A percentile compares a stretch with the other conserved stretches of the same genome.
These are phyloP conservation scores for Pichia eremophila DNA, from an alignment of 805 yeast species.

Conservation along the genomic window DNA sequence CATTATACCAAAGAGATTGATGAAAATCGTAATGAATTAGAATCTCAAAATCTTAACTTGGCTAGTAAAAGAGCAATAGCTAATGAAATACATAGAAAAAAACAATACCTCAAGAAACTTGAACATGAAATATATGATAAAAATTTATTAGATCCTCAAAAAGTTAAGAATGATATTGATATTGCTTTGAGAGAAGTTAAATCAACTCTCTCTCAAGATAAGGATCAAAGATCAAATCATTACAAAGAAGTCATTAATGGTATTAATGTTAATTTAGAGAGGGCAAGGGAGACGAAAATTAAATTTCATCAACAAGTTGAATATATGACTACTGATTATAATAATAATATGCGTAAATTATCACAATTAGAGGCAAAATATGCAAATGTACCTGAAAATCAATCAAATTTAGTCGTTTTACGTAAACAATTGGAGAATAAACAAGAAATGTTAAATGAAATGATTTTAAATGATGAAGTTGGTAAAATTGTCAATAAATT, in stretches of 20 bases:
- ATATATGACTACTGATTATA: slow-evolving; percentile 35
- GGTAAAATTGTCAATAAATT: slow-evolving; percentile 28
- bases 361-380: slow-evolving; percentile 30
- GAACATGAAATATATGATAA: no score
- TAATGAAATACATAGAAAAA: no score
- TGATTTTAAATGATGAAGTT: slow-evolving; percentile 11
- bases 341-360: slow-evolving; percentile 28
- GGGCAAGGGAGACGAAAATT: neutral
- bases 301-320: slow-evolving; percentile 34
- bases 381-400: slow-evolving; percentile 30
- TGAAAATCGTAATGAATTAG: slow-evolving; percentile 44
- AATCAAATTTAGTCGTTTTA: slow-evolving; percentile 10
- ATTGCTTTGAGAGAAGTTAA: no score
- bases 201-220: no score
- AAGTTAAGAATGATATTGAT: no score
- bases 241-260: neutral
- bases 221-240: no score
- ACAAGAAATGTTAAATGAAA: neutral
- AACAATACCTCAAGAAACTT: no score
- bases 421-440: neutral
- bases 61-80: neutral
- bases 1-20: neutral
- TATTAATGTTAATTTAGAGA: neutral
- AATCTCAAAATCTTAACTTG: slow-evolving; percentile 31
- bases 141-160: no score